These are phyloP conservation scores for Alternaria sp. DNA, from an alignment of 2,329 filamentous ascomycete genomes.

Conservation along the genomic window DNA sequence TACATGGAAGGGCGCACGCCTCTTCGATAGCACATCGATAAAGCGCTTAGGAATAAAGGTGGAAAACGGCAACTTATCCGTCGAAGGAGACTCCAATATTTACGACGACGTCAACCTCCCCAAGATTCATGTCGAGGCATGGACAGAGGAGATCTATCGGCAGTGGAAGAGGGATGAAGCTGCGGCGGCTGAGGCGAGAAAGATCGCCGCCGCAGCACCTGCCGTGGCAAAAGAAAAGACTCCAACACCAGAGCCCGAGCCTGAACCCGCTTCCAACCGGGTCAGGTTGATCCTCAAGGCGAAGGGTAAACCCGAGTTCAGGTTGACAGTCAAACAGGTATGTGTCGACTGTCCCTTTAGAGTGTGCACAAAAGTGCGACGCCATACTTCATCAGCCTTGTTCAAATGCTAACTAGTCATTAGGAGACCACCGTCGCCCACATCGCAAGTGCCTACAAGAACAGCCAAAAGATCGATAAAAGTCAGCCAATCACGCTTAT, in stretches of 20 bases:
- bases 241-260: constrained; percentile 25
- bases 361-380: neutral
- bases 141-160: constrained; percentile 69
- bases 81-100: constrained; percentile 54
- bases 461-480: constrained; percentile 24
- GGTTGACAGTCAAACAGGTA: constrained; percentile 57
- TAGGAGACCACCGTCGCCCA: constrained; percentile 42
- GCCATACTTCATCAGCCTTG: neutral
- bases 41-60: constrained; percentile 56
- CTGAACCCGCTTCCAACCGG: constrained; percentile 25
- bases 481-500: constrained; percentile 42
- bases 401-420: constrained; percentile 12
- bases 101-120: constrained; percentile 58
- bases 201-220: constrained; percentile 49
- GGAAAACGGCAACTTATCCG: constrained; percentile 49
- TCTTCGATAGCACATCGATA: constrained; percentile 76
- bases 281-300: constrained; percentile 60
- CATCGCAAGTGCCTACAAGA: constrained; percentile 39
- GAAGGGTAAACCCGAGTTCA: constrained; percentile 59
- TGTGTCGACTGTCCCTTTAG: constrained; percentile 21
- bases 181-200: constrained; percentile 33
- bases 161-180: constrained; percentile 55
- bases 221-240: constrained; percentile 19
- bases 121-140: constrained; percentile 77
- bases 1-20: constrained; percentile 75